Conservation (phyloP, 2,329 filamentous ascomycete species). For the Teratosphaeriaceae sp. region DNA sequence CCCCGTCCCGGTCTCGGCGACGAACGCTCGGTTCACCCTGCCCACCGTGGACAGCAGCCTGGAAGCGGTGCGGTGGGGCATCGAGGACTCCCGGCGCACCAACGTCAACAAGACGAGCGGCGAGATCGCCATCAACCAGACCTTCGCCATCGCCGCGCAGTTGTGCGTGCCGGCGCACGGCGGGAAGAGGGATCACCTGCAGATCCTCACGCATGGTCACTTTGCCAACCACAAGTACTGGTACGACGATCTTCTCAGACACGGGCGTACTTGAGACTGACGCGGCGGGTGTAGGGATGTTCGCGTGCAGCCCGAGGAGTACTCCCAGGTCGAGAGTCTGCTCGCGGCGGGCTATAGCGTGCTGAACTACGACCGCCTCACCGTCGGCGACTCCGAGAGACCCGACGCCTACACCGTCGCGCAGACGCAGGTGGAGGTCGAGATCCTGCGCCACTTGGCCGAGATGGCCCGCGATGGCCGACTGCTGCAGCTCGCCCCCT, state of each 20-base stretch:
- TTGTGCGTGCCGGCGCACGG: constrained; percentile 9
- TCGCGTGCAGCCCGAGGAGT: constrained; percentile 20
- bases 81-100: not conserved
- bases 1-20: not conserved
- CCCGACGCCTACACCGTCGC: constrained; percentile 10
- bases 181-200: constrained; percentile 19
- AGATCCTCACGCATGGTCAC: constrained; percentile 35
- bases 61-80: not conserved
- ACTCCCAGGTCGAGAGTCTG: constrained; percentile 8
- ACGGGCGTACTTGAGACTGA: not conserved
- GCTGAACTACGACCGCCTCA: constrained; percentile 12
- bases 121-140: constrained; percentile 10
- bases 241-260: not conserved
- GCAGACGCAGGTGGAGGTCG: constrained; percentile 9
- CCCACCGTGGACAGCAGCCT: not conserved
- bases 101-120: constrained; percentile 3
- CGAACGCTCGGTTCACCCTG: not conserved
- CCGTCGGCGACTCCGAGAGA: constrained; percentile 10
- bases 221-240: constrained; percentile 32
- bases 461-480: constrained; percentile 12
- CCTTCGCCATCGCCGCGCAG: constrained; percentile 14
- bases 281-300: constrained; percentile 20
- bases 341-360: constrained; percentile 10
- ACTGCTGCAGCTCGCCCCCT: not conserved
- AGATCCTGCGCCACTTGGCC: constrained; percentile 36